Base-by-base conservation (phyloP, 805 yeast species). In the Wickerhamomyces bisporus region DNA sequence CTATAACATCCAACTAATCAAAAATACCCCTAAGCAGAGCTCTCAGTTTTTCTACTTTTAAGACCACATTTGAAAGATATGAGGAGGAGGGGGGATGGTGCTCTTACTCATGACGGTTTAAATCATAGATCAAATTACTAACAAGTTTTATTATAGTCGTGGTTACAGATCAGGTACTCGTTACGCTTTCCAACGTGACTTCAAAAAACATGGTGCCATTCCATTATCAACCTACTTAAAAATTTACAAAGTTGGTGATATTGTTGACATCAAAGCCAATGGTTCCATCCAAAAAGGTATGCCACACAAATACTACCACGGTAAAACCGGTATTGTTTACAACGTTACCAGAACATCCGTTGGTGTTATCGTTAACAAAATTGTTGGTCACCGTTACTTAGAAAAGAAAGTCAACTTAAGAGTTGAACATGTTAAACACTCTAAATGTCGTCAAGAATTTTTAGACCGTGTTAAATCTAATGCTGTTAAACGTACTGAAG, bases 131-230 rank as follows among this genome's bases (percentile, higher is more conserved):
- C 6, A 12, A 6, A 18, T 25, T 44, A 44, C 48, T 44, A 44
- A 44, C 48, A 44, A 40, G 34, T 24, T 32, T 18, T 34, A 20
- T 34, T 34, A 35, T 35, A 77, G 88, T 74, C 96, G 87, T 79
- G 98, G 98, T 84, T 89, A 87, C 83, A 89, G 98, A 89, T 88
- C 97, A 65, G 93, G 98, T 79, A 91, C 98, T 77, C 95, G 98
- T 77, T 93, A 93, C 89, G 94, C 94, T 79, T 93, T 93, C 95
- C 86, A 88, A 76, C 93, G 98, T 77, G 98, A 91, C 83, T 93
- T 84, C 89, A 89, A 86, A 82, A 70, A 66, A 64, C 95, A 91
- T 76, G 98, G 98, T 73, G 72, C 82, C 61, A 77, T 88, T 66
- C 81, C 95, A 56, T 76, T 93, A 80, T 86, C 97, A 58, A 86